Percentiles rank a stretch among this genome's conserved stretches.
Evolutionary conservation across 2,329 filamentous ascomycete species (phyloP).

Genomic region (Monascus ruber): DNA sequence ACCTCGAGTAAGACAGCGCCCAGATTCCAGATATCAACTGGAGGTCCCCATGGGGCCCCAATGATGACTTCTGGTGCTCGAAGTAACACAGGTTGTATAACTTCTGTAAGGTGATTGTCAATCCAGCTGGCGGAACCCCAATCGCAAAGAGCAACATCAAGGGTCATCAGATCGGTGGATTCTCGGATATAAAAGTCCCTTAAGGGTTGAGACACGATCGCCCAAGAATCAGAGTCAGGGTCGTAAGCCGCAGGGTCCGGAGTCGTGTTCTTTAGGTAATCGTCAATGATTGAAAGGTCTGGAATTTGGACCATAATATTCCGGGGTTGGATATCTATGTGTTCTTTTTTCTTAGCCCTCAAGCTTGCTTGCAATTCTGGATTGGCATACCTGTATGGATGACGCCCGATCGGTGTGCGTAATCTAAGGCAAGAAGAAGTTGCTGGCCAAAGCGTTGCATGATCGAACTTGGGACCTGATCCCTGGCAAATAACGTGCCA

Average conservation of each 20-base stretch:
- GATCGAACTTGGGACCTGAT: conserved; percentile 9
- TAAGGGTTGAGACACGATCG: conserved; percentile 1
- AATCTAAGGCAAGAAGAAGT: conserved; percentile 14
- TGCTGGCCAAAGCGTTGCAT: conserved; percentile 11
- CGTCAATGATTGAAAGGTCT: conserved; percentile 4
- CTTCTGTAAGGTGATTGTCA: conserved; percentile 10
- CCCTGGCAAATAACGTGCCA: conserved; percentile 3
- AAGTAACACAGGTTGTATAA: conserved; percentile 14
- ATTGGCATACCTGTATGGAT: conserved; percentile 11
- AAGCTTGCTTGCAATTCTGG: too few species aligned
- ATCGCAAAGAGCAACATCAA: conserved; percentile 13
- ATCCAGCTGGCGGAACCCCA: conserved; percentile 14
- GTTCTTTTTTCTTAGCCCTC: not conserved
- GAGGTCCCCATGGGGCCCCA: conserved; percentile 12
- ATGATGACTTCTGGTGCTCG: conserved; percentile 18
- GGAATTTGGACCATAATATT: conserved; percentile 4
- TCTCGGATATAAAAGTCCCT: conserved; percentile 4
- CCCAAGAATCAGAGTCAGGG: conserved; percentile 1
- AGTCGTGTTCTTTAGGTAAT: conserved; percentile 3
- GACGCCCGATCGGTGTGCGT: conserved; percentile 10
- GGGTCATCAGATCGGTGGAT: conserved; percentile 2
- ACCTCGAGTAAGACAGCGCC: conserved; percentile 7
- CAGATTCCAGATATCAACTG: conserved; percentile 18
- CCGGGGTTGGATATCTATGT: conserved; percentile 3
- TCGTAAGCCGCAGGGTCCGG: conserved; percentile 3